Conservation (phyloP, 768 basidiomycete genomes). For the Panus rudis region DNA sequence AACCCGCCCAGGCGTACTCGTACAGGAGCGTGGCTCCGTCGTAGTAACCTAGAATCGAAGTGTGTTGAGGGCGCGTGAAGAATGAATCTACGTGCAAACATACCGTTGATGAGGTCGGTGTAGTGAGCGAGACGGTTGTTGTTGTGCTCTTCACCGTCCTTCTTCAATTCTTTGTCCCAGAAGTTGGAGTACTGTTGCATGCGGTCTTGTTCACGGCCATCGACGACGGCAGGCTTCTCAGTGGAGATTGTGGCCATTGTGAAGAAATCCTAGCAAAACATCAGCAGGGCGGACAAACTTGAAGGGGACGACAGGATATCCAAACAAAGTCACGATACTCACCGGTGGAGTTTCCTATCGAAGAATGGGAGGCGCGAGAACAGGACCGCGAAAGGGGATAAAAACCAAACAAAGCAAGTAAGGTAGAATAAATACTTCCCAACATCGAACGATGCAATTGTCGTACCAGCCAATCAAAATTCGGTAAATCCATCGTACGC, state of each 20-base stretch:
- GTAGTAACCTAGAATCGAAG: slow-evolving; percentile 77
- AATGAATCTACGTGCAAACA: slow-evolving; percentile 16
- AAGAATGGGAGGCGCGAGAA: too few relatives aligned
- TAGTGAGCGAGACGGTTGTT: slow-evolving; percentile 75
- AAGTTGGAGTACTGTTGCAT: slow-evolving; percentile 84
- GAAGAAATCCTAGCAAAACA: too few relatives aligned
- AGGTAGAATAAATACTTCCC: too few relatives aligned
- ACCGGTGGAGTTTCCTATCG: too few relatives aligned
- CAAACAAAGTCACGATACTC: too few relatives aligned
- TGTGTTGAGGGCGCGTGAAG: not conserved
- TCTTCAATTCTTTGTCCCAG: slow-evolving; percentile 78
- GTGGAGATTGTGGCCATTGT: slow-evolving; percentile 12
- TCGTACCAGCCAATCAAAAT: too few relatives aligned
- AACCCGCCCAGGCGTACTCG: slow-evolving; percentile 88
- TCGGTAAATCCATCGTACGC: too few relatives aligned
- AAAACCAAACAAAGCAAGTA: too few relatives aligned
- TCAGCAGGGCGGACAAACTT: too few relatives aligned
- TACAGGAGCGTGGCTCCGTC: slow-evolving; percentile 95
- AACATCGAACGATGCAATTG: too few relatives aligned
- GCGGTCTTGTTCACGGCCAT: slow-evolving; percentile 38
- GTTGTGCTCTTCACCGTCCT: slow-evolving; percentile 61
- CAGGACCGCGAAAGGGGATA: too few relatives aligned
- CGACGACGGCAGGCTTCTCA: slow-evolving; percentile 25
- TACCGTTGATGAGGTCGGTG: slow-evolving; percentile 91
- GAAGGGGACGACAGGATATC: too few relatives aligned